Evolutionary conservation across 2,329 filamentous ascomycete species (phyloP), one percentile per base, ranked within the genome.

Genomic region (Phyllosticta citribraziliensis): DNA sequence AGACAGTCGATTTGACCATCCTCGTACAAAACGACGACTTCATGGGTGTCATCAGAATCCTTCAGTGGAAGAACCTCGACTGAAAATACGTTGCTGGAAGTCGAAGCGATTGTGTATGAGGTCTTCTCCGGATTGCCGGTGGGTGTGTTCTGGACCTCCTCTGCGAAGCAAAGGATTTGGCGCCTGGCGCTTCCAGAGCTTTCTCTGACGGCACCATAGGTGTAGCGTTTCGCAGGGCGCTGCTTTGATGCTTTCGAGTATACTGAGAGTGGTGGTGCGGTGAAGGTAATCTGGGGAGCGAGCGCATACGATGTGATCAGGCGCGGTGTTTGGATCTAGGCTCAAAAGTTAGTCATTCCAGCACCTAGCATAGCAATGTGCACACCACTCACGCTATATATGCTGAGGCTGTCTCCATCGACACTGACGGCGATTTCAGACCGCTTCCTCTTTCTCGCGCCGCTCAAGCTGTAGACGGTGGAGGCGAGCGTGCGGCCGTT

Each of bases 1-100:
- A 88, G 75, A 61, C 83, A 85, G 9, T 82, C 67, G 20, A 88
- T 74, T 62, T 85, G 79, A 40, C 87, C 87, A 64, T 86, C 80
- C 52, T 80, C 74, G 61, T 83, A 82, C 1, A 89, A 77, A 1
- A 79, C 78, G 22, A 89, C 66, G 1, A 90, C 62, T 58, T 82
- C 75, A 57, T 76, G 72, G 20, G 65, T 65, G 8, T 64, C 60
- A n/a, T 65, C 64, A 11, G 65, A 63, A 9, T 63, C 52, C 3
- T 65, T 63, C 30, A 70, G 64, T 5, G 72, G 71, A 12, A 75
- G 62, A 2, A 67, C 66, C 30, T 75, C 73, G 8, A 75, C 67
- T 1, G 69, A 62, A 3, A 70, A 63, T 12, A 74, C 57, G 20
- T 56, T 63, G 52, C 66, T 66, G 17, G 67, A 64, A n/a, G 65